These are phyloP conservation scores for Myrmaecium sp. DNA, from an alignment of 2,329 filamentous ascomycete genomes.

Conservation along the genomic window DNA sequence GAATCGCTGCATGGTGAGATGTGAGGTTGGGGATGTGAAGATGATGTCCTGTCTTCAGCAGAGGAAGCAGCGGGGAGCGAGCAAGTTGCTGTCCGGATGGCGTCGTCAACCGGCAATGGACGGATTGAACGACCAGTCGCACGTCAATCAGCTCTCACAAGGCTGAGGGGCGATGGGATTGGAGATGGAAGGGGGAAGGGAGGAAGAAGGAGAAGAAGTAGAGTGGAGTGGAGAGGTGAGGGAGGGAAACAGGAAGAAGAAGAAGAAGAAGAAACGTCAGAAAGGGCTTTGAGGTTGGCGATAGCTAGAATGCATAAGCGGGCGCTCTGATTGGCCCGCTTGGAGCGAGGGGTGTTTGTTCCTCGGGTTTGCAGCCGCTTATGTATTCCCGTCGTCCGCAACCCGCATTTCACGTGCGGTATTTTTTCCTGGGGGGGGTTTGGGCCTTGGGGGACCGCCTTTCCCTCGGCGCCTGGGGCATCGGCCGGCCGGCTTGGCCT, in stretches of 20 bases:
- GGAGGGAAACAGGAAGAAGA: constrained; percentile 12
- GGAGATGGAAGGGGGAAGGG: constrained; percentile 7
- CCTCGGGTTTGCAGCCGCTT: no score
- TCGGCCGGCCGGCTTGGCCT: no score
- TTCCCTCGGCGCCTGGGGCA: no score
- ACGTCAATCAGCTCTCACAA: no score
- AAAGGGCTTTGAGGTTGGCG: constrained; percentile 14
- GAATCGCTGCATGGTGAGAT: constrained; percentile 49
- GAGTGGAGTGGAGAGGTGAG: constrained; percentile 14
- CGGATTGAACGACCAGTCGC: no score
- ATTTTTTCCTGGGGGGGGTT: no score
- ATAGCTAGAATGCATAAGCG: no score
- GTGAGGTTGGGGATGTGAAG: constrained; percentile 3
- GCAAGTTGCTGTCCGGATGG: constrained; percentile 4
- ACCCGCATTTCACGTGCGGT: constrained; percentile 12
- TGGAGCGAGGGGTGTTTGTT: no score
- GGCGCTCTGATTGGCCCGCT: no score
- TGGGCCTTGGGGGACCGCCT: no score
- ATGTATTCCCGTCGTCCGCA: constrained; percentile 15
- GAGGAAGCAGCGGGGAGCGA: constrained; percentile 7
- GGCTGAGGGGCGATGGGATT: no score
- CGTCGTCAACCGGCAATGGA: no score
- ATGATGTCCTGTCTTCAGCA: constrained; percentile 18
- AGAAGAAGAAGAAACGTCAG: constrained; percentile 18
- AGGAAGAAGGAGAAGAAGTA: constrained; percentile 20